A percentile compares a stretch with the other conserved stretches of the same genome.
These are phyloP conservation scores for Beta lomatogona DNA, from an alignment of 179 eudicot genomes.

Conservation along the genomic window DNA sequence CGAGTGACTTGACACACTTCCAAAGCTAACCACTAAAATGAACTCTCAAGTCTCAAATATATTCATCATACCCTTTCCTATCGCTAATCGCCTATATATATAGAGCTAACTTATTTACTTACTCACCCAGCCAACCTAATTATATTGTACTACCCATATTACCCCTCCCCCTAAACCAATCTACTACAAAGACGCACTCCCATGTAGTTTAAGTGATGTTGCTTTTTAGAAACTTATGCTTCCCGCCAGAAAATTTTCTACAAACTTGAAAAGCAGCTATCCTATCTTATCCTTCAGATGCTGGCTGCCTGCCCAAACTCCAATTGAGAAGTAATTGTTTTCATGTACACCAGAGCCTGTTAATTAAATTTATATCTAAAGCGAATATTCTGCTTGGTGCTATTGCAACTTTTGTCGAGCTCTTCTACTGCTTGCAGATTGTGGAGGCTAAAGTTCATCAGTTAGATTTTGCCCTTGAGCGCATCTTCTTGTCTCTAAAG, in stretches of 20 bases:
- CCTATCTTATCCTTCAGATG: not conserved
- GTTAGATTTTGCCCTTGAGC: conserved; percentile 78
- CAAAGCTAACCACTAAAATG: too few relatives aligned
- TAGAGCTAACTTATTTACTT: too few relatives aligned
- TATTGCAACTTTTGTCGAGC: not conserved
- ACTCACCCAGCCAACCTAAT: too few relatives aligned
- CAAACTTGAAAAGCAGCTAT: not conserved
- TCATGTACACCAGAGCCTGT: conserved; percentile 3
- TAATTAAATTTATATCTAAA: not conserved
- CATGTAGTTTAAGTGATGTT: not conserved
- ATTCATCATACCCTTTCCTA: too few relatives aligned
- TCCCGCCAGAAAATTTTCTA: not conserved
- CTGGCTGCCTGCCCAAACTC: not conserved
- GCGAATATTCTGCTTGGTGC: not conserved
- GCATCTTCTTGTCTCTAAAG: conserved; percentile 83
- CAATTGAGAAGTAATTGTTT: not conserved
- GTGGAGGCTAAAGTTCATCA: conserved; percentile 93
- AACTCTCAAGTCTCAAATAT: too few relatives aligned
- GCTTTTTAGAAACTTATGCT: not conserved
- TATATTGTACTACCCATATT: too few relatives aligned
- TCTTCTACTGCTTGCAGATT: conserved; percentile 47
- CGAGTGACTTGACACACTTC: too few relatives aligned
- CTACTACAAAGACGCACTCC: not conserved
- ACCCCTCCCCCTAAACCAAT: too few relatives aligned
- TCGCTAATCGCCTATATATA: too few relatives aligned